Conservation (phyloP, 768 basidiomycete genomes). For the Psilocybe cyanescens region DNA sequence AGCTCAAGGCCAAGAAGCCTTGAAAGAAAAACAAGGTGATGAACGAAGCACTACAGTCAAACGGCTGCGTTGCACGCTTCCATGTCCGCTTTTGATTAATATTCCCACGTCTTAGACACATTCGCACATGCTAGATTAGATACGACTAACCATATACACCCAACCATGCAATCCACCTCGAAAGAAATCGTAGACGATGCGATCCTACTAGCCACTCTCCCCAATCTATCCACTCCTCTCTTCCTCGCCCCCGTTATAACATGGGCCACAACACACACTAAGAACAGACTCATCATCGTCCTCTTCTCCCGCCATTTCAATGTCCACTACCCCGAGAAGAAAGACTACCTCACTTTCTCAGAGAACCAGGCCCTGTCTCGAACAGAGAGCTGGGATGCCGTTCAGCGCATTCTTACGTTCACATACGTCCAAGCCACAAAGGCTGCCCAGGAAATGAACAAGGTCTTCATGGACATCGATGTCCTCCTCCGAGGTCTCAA, state of each 20-base stretch:
- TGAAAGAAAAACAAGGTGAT: not conserved
- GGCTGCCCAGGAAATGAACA: conserved; percentile 67
- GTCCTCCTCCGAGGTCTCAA: conserved; percentile 71
- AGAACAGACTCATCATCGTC: conserved; percentile 59
- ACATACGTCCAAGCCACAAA: conserved; percentile 88
- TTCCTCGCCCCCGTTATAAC: conserved; percentile 60
- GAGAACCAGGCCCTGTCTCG: conserved; percentile 41
- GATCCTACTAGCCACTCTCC: conserved; percentile 60
- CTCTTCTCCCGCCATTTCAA: conserved; percentile 69
- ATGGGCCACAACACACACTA: conserved; percentile 50
- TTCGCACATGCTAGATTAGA: conserved; percentile 13
- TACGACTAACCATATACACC: not conserved
- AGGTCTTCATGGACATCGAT: conserved; percentile 76
- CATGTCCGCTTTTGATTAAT: not conserved
- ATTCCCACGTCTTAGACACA: conserved; percentile 9
- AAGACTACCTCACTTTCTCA: conserved; percentile 17
- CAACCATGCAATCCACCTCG: conserved; percentile 13
- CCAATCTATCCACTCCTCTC: conserved; percentile 52
- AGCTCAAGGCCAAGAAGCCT: not conserved
- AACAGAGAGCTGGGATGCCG: conserved; percentile 59
- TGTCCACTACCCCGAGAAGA: conserved; percentile 18
- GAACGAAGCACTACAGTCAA: too few relatives aligned
- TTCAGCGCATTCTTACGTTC: conserved; percentile 80
- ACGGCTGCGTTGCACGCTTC: too few relatives aligned
- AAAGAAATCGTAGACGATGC: conserved; percentile 23